Evolutionary conservation across 1,284 basidiomycete species (phyloP), one percentile per base, ranked within the genome.

Genomic region (Ceratobasidium sp.): DNA sequence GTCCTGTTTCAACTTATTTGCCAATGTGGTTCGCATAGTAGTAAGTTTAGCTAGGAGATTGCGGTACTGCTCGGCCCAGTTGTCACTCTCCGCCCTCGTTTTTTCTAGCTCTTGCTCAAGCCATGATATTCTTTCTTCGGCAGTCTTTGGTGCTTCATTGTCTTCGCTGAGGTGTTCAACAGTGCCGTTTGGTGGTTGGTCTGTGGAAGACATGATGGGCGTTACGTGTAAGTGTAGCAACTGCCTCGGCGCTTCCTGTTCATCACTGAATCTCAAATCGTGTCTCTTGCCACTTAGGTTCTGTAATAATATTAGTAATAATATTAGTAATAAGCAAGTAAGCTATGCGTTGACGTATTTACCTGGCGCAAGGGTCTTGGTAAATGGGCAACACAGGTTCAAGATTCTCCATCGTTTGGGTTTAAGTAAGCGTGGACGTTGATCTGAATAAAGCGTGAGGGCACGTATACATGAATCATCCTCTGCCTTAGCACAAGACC

Each of bases 1-100:
- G 82, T 99, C 97, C 80, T 97, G 94, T 80, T 92, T 90, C 72
- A 99, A 84, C 80, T 98, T 97, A 78, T 96, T 96, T 46, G 96
- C 96, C 30, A 99, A 85, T 3, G 93, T 94, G 30, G 90, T 93
- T 16, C 96, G 88, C 96, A 99, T 98, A 43, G 90, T 88, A 1
- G 93, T 95, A 59, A 99, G 84, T 82, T 96, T 98, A 57, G 89
- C 88, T 5, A 99, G 85, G 46, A 99, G 85, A 73, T 88, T 91
- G 69, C 88, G 88, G 81, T 99, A 97, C 80, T 98, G 95, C 23
- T 88, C 82, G 23, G 92, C 90, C 52, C 96, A 86, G 5, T 85
- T 83, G 74, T 97, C 95, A 80, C 94, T 95, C 83, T 98, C 96
- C 75, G 91, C 87, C 69, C 85, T 76, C 10, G 78, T 79, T 45